phyloP scores from a whole-genome alignment of 1,139 yeast species.

The Sugiyamaella xylanicola region DNA sequence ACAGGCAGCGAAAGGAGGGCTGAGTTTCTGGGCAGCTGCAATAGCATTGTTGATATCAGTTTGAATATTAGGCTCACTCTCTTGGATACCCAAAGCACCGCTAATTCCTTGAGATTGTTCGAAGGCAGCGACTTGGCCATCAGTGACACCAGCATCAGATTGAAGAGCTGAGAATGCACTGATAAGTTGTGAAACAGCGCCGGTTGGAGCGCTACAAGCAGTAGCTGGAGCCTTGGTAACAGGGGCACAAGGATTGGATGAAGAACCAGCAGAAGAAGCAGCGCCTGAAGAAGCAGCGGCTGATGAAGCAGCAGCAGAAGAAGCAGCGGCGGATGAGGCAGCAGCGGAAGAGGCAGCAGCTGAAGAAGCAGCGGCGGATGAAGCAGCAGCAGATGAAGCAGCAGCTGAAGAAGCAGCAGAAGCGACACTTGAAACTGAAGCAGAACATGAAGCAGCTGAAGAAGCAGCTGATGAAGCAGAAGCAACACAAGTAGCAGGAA shows the following conservation, averaged over 20 bases:
- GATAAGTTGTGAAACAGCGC: slow-evolving; percentile 12
- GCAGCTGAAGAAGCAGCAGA: background rate
- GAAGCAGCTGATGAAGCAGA: slow-evolving; percentile 14
- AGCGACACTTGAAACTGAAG: slow-evolving; percentile 7
- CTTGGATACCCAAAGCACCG: slow-evolving; percentile 29
- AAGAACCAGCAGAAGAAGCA: background rate
- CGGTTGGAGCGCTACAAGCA: slow-evolving; percentile 11
- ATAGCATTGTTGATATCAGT: slow-evolving; percentile 11
- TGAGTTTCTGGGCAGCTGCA: background rate
- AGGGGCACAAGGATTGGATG: background rate
- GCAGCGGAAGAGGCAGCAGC: slow-evolving; percentile 5
- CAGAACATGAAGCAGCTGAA: slow-evolving; percentile 6
- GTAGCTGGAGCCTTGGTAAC: background rate
- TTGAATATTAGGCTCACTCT: slow-evolving; percentile 13
- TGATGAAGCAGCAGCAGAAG: slow-evolving; percentile 13
- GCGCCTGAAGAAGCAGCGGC: slow-evolving; percentile 6
- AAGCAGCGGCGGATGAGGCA: background rate
- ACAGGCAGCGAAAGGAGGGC: slow-evolving; percentile 9
- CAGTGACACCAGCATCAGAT: slow-evolving; percentile 13
- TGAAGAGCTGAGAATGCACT: slow-evolving; percentile 16
- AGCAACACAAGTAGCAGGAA: slow-evolving; percentile 18
- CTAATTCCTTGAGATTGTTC: slow-evolving; percentile 22
- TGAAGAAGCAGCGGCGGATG: slow-evolving; percentile 11
- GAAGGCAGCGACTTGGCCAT: slow-evolving; percentile 4
- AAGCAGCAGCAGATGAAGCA: slow-evolving; percentile 6